A percentile compares a stretch with the other conserved stretches of the same genome.
These are phyloP conservation scores for Rhodotorula toruloides DNA, from an alignment of 768 basidiomycete genomes.

Conservation along the genomic window DNA sequence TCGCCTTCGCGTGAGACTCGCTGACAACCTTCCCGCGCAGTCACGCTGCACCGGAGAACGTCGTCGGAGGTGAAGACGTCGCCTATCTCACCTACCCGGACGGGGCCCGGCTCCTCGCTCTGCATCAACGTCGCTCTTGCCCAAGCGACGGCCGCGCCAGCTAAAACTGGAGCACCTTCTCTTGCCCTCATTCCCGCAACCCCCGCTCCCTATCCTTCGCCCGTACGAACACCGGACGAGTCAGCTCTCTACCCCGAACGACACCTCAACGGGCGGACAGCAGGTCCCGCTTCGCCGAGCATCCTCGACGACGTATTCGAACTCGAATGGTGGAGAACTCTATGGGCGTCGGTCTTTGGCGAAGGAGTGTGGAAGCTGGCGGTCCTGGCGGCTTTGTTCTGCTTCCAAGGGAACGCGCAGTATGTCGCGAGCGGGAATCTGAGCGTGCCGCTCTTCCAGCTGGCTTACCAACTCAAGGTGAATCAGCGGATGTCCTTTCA, in stretches of 20 bases:
- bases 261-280: neutral
- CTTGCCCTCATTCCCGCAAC: constrained; percentile 30
- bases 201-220: constrained; percentile 16
- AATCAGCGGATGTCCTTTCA: neutral
- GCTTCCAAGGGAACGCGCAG: constrained; percentile 59
- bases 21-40: no score
- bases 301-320: neutral
- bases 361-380: constrained; percentile 90
- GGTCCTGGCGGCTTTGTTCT: constrained; percentile 87
- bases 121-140: constrained; percentile 29
- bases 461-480: constrained; percentile 87
- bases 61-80: neutral
- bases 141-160: neutral
- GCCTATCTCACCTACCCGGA: neutral
- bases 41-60: constrained; percentile 4
- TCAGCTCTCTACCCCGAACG: constrained; percentile 9
- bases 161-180: neutral
- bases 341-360: constrained; percentile 62
- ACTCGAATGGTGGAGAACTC: constrained; percentile 22
- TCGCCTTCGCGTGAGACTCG: neutral
- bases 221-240: neutral
- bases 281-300: neutral
- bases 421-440: constrained; percentile 87
- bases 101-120: neutral
- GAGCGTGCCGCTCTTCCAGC: constrained; percentile 88